Evolutionary conservation across 2,329 filamentous ascomycete species (phyloP).

Genomic region (Epichloe typhina): DNA sequence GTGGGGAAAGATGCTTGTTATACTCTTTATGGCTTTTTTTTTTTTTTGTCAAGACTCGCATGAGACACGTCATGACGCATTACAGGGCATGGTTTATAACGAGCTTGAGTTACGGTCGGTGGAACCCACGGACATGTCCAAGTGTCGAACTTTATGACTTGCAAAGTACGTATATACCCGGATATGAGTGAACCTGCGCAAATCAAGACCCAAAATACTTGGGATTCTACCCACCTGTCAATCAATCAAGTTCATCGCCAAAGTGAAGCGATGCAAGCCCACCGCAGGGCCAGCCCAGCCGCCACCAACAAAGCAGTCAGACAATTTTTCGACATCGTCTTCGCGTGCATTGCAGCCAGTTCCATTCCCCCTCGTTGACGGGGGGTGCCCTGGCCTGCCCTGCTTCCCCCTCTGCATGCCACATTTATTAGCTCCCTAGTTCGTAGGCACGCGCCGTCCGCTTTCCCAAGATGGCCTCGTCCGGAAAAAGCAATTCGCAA

Average conservation of each 20-base stretch:
- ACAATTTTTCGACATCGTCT: no score
- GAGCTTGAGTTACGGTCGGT: slow-evolving; percentile 1
- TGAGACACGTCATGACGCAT: background rate
- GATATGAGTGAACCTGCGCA: slow-evolving; percentile 1
- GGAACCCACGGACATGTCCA: background rate
- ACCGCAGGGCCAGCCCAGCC: background rate
- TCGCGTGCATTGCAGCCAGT: no score
- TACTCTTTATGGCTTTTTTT: background rate
- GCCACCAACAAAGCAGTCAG: background rate
- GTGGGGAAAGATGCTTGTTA: background rate
- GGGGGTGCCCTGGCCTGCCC: no score
- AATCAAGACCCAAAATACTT: background rate
- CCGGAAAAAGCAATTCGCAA: no score
- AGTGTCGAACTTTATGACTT: background rate
- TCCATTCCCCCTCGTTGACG: no score
- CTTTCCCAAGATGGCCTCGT: no score
- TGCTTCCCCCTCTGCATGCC: no score
- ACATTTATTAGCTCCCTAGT: no score
- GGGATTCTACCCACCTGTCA: background rate
- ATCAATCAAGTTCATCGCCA: background rate
- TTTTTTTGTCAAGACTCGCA: background rate
- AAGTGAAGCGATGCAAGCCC: background rate
- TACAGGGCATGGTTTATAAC: background rate
- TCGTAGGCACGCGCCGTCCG: no score
- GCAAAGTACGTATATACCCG: slow-evolving; percentile 4